Conservation (phyloP, 2,329 filamentous ascomycete species). For the Peltaster fructicola region DNA sequence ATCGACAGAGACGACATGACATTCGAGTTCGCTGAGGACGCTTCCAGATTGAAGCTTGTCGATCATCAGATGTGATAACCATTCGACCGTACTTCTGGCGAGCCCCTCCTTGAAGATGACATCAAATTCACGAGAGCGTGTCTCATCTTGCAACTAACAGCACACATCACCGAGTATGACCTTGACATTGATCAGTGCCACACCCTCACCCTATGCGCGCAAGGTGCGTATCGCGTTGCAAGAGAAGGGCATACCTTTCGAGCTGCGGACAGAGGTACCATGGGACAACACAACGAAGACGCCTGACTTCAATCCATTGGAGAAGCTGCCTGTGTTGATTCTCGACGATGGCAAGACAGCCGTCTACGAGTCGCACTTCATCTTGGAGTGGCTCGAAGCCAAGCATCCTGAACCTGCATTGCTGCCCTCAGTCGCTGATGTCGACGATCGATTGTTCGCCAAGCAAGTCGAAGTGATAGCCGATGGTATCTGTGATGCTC, state of each 20-base stretch:
- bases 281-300: constrained; percentile 24
- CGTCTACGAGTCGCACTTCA: constrained; percentile 21
- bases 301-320: constrained; percentile 23
- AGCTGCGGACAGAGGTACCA: constrained; percentile 24
- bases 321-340: constrained; percentile 23
- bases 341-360: constrained; percentile 13
- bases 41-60: too few species aligned
- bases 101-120: too few species aligned
- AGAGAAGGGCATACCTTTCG: constrained; percentile 24
- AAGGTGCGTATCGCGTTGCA: constrained; percentile 24
- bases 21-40: too few species aligned
- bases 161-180: constrained; percentile 5
- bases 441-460: constrained; percentile 15
- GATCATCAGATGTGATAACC: too few species aligned
- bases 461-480: constrained; percentile 20
- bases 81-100: too few species aligned
- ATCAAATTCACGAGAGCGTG: too few species aligned
- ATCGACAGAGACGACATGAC: too few species aligned
- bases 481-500: constrained; percentile 22
- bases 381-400: constrained; percentile 21
- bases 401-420: constrained; percentile 16
- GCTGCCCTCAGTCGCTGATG: constrained; percentile 9
- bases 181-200: constrained; percentile 18
- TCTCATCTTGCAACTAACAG: too few species aligned
- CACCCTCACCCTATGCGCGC: constrained; percentile 24